Conservation (phyloP, 352 stramenopile species). For the Phytophthora uliginosa region DNA sequence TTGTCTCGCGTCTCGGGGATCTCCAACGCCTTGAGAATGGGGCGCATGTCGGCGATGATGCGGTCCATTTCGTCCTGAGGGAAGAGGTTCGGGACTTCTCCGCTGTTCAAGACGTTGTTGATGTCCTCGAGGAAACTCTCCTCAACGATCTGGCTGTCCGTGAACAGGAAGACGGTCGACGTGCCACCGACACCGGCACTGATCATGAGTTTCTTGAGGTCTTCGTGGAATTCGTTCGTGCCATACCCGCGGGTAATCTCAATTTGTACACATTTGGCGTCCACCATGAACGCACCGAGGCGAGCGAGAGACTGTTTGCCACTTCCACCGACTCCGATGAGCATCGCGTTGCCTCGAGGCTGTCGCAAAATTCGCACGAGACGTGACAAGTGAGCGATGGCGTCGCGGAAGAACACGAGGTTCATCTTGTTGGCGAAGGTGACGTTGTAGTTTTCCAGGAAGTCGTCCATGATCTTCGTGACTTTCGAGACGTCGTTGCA, state of each 20-base stretch:
- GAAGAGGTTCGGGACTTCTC: conserved; percentile 97
- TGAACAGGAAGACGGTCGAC: conserved; percentile 94
- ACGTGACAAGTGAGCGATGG: conserved; percentile 90
- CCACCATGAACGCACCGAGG: conserved; percentile 93
- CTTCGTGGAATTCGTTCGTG: conserved; percentile 92
- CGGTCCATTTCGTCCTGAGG: conserved; percentile 95
- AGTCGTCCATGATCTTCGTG: conserved; percentile 92
- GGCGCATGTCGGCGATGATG: conserved; percentile 94
- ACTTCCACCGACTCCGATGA: conserved; percentile 95
- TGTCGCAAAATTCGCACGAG: conserved; percentile 94
- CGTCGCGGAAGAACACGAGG: conserved; percentile 96
- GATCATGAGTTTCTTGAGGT: conserved; percentile 96
- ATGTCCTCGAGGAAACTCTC: conserved; percentile 97
- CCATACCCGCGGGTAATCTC: conserved; percentile 95
- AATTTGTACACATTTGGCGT: conserved; percentile 93
- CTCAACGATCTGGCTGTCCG: conserved; percentile 96
- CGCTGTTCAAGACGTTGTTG: conserved; percentile 97
- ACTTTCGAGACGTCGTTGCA: conserved; percentile 86
- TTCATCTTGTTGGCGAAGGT: conserved; percentile 96
- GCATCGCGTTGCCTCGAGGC: conserved; percentile 95
- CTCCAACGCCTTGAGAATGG: conserved; percentile 88
- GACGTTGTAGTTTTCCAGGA: conserved; percentile 96
- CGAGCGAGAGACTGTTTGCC: conserved; percentile 95
- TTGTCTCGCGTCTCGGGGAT: conserved; percentile 95
- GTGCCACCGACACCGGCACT: conserved; percentile 88